Evolutionary conservation across 2,329 filamentous ascomycete genomes (phyloP), one percentile per base, ranked within the genome.

Genomic region (Curvularia spicifera): DNA sequence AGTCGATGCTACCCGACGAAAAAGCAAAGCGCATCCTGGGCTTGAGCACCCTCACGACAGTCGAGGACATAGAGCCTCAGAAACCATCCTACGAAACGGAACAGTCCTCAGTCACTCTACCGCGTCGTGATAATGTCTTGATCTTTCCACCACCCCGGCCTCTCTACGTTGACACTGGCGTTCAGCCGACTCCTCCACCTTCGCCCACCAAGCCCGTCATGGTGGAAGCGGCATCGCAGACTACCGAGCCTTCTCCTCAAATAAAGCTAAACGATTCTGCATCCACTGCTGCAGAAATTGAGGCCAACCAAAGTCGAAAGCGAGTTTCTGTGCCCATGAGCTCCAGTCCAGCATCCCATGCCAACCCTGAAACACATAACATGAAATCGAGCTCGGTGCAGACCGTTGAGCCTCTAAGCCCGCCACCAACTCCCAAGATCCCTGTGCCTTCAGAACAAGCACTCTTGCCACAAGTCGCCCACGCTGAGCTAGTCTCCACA

Each of bases 151-250:
- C 73, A 48, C 68, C 71, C n/a, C 72, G 68, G 51, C 73, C 75
- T 35, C 63, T 82, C 57, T 96, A 95, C 79, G 84, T 85, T 39
- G 91, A 96, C 70, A 85, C 84, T n/a, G 91, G 88, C 3, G 83
- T 91, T 31, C 93, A 97, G 74, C 95, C 86, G 70, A 95, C 92
- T 33, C 93, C 92, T 45, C 91, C 91, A 1, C 84, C 89, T 3
- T 96, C 92, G 2, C 91, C 91, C 56, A 80, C 80, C 22, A 63
- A 75, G n/a, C 68, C 72, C 8, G 42, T 61, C 10, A 67, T 68
- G 67, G 47, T 60, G 9, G 68, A 71, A 48, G 63, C 63, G 15
- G 59, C 64, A 20, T 67, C 59, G 12, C 68, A 69, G 43, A 71
- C 71, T 2, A 51, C 57, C 12, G 70, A 71, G 39, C 53, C 60